Conservation (phyloP, 106 monocot species). For the Dendrobium nobile region DNA sequence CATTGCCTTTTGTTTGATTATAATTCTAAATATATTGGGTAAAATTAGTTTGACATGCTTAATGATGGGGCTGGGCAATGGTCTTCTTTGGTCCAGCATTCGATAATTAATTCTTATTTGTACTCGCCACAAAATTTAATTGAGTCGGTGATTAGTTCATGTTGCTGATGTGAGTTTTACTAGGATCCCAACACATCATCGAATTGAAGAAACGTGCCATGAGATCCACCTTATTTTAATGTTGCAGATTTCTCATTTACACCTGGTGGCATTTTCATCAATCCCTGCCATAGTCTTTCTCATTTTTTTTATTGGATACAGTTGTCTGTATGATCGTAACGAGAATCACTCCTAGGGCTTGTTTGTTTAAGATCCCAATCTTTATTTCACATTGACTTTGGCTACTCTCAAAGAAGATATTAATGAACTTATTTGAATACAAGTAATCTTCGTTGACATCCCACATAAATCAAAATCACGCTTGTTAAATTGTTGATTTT, state of each 20-base stretch:
- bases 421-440: background rate
- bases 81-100: no score
- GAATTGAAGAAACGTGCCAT: background rate
- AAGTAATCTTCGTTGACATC: background rate
- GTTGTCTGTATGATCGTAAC: background rate
- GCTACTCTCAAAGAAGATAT: background rate
- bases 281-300: background rate
- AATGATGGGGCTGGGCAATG: no score
- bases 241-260: background rate
- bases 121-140: background rate
- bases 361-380: background rate
- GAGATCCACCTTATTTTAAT: background rate
- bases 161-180: background rate
- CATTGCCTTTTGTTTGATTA: background rate
- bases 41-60: no score
- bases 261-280: background rate
- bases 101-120: no score
- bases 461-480: background rate
- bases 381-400: background rate
- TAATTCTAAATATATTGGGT: no score
- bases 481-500: background rate
- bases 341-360: background rate
- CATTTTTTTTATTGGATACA: background rate
- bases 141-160: background rate
- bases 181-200: background rate